Evolutionary conservation across 805 yeast genomes (phyloP).

Genomic region (Schwanniomyces vanrijiae): DNA sequence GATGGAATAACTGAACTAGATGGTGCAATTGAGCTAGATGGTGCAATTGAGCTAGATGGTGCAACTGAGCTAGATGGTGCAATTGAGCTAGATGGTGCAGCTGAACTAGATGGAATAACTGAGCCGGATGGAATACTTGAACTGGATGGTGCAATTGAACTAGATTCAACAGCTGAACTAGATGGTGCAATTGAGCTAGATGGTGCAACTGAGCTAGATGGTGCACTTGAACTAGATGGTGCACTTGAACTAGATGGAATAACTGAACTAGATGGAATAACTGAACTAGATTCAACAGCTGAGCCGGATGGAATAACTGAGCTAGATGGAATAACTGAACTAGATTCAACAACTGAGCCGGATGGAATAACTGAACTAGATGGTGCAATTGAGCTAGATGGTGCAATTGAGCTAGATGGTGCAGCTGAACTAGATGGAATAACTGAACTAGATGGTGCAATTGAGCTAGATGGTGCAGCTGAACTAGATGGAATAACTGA

Average conservation of each 20-base stretch:
- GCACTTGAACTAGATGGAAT: not conserved
- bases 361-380: not conserved
- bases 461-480: slow-evolving; percentile 20
- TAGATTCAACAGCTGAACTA: not conserved
- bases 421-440: not conserved
- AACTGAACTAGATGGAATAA: not conserved
- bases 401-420: not conserved
- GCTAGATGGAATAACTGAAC: not conserved
- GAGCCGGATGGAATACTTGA: slow-evolving; percentile 19
- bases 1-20: no score
- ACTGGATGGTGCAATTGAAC: not conserved
- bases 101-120: not conserved
- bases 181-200: not conserved
- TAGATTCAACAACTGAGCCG: not conserved
- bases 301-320: not conserved
- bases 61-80: not conserved
- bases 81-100: not conserved
- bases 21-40: not conserved
- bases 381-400: not conserved
- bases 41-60: not conserved
- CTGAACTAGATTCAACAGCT: not conserved
- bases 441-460: not conserved
- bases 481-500: not conserved
- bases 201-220: not conserved
- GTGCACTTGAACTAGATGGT: not conserved